Base-by-base conservation (phyloP, 257 asterid genomes). In the Galeopsis tetrahit region DNA sequence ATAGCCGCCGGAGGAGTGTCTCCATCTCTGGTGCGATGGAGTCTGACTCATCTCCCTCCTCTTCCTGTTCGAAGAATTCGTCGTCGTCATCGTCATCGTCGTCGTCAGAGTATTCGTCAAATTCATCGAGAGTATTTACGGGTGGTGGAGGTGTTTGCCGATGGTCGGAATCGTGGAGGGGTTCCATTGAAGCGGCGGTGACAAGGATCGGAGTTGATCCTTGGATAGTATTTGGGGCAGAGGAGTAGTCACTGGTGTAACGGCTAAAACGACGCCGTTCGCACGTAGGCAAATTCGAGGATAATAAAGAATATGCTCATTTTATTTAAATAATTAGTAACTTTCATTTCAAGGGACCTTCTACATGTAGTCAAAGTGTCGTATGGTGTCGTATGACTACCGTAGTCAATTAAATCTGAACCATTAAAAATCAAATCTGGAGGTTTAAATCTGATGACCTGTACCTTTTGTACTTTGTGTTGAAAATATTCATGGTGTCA, bases 1-100 rank as follows among this genome's bases (percentile, higher is more conserved):
- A 68, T 7, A 95, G 70, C 0, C 98, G 92, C 69, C 82, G 73
- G 78, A 87, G 73, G 1, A 90, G 81, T 36, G 69, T 60, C 80
- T 91, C 92, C 88, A 86, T 83, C 36, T 72, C 78, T 10, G 78
- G 81, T 33, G 84, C 74, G 33, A 66, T 14, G 9, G 80, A 56
- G 6, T 72, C 75, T 15, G 63, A 33, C 8, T 74, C 80, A 33
- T 82, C 82, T 34, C 14, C 83, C 10, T 74, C 84, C 7, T 82
- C 88, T 13, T 75, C 87, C 0, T 61, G 78, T 4, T 83, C 86
- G 5, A 66, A 64, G 3, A 79, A 82, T 0, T 86, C 94, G 2
- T 76, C 86, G 3, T 80, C 77, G 21, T 74, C n/a, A n/a, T n/a
- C 80, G 38, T 65, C 28, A 21, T 76, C 86, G 3, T 80, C 74